phyloP scores from a whole-genome alignment of 1,284 basidiomycete genomes.

The Neolentinus lepideus region DNA sequence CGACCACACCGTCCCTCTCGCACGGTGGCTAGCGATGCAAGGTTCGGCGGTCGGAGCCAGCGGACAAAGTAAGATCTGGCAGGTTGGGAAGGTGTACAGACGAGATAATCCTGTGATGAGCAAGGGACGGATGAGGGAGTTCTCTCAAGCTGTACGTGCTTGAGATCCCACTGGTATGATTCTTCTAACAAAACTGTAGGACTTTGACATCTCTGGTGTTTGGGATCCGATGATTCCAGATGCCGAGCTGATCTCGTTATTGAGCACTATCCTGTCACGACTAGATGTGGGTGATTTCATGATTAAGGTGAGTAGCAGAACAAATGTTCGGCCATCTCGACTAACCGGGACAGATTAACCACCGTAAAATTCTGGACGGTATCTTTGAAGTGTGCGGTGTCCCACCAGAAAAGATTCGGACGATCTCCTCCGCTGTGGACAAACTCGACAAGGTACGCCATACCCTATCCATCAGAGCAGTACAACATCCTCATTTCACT shows the following conservation, averaged over 20 bases:
- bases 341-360: slow-evolving; percentile 62
- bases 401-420: slow-evolving; percentile 82
- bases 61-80: slow-evolving; percentile 79
- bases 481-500: slow-evolving; percentile 3
- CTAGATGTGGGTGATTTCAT: slow-evolving; percentile 92
- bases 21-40: slow-evolving; percentile 93
- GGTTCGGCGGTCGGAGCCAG: slow-evolving; percentile 51
- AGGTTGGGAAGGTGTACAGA: slow-evolving; percentile 97
- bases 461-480: not conserved
- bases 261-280: slow-evolving; percentile 77
- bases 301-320: slow-evolving; percentile 62
- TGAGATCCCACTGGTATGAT: not conserved
- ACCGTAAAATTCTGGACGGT: slow-evolving; percentile 96
- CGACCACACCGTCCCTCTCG: slow-evolving; percentile 96
- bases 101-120: slow-evolving; percentile 97
- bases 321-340: not conserved
- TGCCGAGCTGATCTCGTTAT: slow-evolving; percentile 82
- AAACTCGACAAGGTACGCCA: slow-evolving; percentile 89
- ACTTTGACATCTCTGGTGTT: slow-evolving; percentile 92
- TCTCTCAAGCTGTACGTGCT: slow-evolving; percentile 83
- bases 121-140: slow-evolving; percentile 98
- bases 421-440: slow-evolving; percentile 97
- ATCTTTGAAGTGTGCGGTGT: slow-evolving; percentile 98
- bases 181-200: slow-evolving; percentile 47
- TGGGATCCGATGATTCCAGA: slow-evolving; percentile 99